Evolutionary conservation across 805 yeast species (phyloP).

Genomic region (Metschnikowia dekortorum): DNA sequence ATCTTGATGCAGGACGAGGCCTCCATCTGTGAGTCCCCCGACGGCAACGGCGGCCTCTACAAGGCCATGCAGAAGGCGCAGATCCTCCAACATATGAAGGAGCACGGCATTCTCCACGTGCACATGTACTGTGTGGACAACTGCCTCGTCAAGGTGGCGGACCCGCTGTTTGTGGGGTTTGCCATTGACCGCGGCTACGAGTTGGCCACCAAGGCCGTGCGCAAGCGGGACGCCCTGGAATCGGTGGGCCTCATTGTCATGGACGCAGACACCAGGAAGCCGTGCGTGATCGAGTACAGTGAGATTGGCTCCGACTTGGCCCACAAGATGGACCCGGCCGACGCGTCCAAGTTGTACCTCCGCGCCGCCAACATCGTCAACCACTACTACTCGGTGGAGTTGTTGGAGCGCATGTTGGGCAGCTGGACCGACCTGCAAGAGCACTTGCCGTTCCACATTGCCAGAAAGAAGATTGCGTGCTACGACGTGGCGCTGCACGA

Average conservation of each 20-base stretch:
- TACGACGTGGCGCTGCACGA: constrained; percentile 46
- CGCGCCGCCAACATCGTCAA: constrained; percentile 97
- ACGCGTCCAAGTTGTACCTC: constrained; percentile 51
- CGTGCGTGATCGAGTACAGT: constrained; percentile 92
- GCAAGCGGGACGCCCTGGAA: constrained; percentile 84
- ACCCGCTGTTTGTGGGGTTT: constrained; percentile 85
- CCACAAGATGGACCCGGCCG: constrained; percentile 55
- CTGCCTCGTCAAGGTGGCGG: constrained; percentile 86
- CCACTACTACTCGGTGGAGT: constrained; percentile 86
- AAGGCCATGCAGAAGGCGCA: constrained; percentile 67
- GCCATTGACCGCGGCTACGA: constrained; percentile 63
- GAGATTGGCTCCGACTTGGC: constrained; percentile 79
- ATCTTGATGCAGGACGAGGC: constrained; percentile 57
- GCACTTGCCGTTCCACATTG: constrained; percentile 88
- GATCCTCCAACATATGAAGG: constrained; percentile 61
- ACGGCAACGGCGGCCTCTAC: constrained; percentile 97
- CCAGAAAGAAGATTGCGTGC: constrained; percentile 77
- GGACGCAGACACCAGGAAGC: constrained; percentile 51
- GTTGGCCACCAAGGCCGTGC: constrained; percentile 89
- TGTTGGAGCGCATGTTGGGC: constrained; percentile 56
- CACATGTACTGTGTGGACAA: constrained; percentile 98
- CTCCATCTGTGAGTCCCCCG: constrained; percentile 80
- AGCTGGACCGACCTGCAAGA: constrained; percentile 65
- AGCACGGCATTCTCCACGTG: constrained; percentile 74
- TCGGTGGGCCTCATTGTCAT: constrained; percentile 88